Percentiles rank a stretch among this genome's conserved stretches.
These are phyloP conservation scores for Alternaria consortialis DNA, from an alignment of 2,329 filamentous ascomycete species.

Conservation along the genomic window DNA sequence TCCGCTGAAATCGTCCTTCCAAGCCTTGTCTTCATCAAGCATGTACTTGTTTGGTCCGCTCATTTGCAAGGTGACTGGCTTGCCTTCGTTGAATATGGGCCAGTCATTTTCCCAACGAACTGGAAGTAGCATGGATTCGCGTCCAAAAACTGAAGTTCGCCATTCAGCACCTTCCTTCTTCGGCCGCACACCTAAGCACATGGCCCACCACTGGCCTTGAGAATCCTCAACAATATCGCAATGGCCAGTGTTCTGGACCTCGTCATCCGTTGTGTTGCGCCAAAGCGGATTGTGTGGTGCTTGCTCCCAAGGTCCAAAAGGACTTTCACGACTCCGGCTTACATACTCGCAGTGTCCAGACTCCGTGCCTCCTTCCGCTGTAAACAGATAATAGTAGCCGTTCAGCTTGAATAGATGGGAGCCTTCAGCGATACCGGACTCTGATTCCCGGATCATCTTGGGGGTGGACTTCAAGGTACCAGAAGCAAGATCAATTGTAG, in stretches of 20 bases:
- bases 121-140: constrained; percentile 62
- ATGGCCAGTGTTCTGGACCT: constrained; percentile 43
- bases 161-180: constrained; percentile 7
- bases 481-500: constrained; percentile 42
- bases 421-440: constrained; percentile 41
- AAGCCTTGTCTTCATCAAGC: constrained; percentile 18
- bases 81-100: constrained; percentile 61
- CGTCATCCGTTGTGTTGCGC: constrained; percentile 46
- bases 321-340: constrained; percentile 57
- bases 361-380: constrained; percentile 49
- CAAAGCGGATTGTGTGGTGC: constrained; percentile 49
- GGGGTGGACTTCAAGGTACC: constrained; percentile 30
- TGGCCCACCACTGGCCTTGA: constrained; percentile 36
- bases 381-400: constrained; percentile 38
- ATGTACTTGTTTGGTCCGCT: constrained; percentile 32
- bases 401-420: constrained; percentile 46
- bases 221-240: constrained; percentile 38
- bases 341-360: constrained; percentile 59
- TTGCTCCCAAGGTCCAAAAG: constrained; percentile 50
- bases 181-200: constrained; percentile 49
- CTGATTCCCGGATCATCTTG: constrained; percentile 36
- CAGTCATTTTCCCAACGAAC: constrained; percentile 62
- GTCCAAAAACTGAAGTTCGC: constrained; percentile 38
- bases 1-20: constrained; percentile 18
- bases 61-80: constrained; percentile 53